Conservation (phyloP, 2,329 filamentous ascomycete genomes). For the Trichophyton schoenleinii region DNA sequence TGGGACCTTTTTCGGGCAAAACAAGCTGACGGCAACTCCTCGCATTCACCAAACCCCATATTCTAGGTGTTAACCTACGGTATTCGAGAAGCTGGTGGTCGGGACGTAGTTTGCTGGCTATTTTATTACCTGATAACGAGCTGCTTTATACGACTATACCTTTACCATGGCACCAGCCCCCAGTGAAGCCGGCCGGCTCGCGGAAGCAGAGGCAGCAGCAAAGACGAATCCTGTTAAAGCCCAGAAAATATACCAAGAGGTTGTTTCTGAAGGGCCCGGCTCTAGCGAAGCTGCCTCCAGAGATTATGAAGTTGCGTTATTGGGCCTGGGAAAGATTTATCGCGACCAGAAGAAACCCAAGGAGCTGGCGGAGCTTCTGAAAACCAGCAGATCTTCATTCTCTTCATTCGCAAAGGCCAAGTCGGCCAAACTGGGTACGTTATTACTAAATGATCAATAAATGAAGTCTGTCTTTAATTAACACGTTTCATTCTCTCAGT, state of each 20-base stretch:
- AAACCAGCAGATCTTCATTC: constrained; percentile 76
- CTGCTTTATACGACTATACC: not conserved
- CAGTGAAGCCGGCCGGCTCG: constrained; percentile 54
- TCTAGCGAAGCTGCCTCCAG: constrained; percentile 74
- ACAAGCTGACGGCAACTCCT: not conserved
- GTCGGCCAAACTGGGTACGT: constrained; percentile 88
- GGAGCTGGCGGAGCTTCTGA: constrained; percentile 80
- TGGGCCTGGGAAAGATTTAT: constrained; percentile 85
- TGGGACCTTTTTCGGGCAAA: not conserved
- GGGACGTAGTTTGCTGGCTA: too few relatives aligned
- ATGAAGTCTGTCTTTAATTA: not conserved
- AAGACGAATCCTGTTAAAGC: constrained; percentile 73
- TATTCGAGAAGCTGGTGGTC: not conserved
- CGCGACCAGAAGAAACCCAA: constrained; percentile 66
- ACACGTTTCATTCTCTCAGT: constrained; percentile 41
- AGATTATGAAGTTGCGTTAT: constrained; percentile 81
- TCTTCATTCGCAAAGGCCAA: constrained; percentile 98
- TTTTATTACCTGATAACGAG: not conserved
- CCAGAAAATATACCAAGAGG: constrained; percentile 76
- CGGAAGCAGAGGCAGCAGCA: constrained; percentile 74
- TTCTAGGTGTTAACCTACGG: not conserved
- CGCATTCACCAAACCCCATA: not conserved
- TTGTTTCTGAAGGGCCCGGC: constrained; percentile 73
- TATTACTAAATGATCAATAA: not conserved
- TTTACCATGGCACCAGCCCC: constrained; percentile 37